A percentile compares a stretch with the other conserved stretches of the same genome.
Evolutionary conservation across 2,329 filamentous ascomycete genomes (phyloP).

Genomic region (Cladophialophora psammophila): DNA sequence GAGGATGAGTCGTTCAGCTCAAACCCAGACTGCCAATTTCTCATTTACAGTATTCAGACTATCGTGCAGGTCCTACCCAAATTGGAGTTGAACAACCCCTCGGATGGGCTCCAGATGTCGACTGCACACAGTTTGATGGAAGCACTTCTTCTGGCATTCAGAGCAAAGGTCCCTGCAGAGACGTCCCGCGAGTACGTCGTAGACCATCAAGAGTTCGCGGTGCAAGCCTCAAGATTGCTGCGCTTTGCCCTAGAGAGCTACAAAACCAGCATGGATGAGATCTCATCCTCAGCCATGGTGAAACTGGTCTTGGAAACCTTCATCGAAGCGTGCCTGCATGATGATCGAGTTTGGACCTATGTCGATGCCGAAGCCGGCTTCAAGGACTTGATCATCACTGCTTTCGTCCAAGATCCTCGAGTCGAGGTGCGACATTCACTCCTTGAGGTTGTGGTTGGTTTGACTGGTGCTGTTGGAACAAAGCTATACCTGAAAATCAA

Average conservation of each 20-base stretch:
- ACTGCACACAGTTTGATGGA: constrained; percentile 65
- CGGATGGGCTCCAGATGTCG: constrained; percentile 55
- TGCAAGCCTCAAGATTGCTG: constrained; percentile 31
- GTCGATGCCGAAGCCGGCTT: constrained; percentile 28
- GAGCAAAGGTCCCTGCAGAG: constrained; percentile 53
- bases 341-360: constrained; percentile 54
- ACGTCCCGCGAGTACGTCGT: constrained; percentile 44
- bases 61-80: constrained; percentile 69
- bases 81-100: constrained; percentile 58
- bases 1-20: constrained; percentile 52
- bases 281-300: constrained; percentile 29
- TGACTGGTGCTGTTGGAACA: constrained; percentile 34
- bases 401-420: constrained; percentile 47
- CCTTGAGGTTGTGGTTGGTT: constrained; percentile 36
- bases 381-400: constrained; percentile 27
- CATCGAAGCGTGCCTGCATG: constrained; percentile 58
- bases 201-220: constrained; percentile 41
- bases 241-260: constrained; percentile 31
- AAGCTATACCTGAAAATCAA: constrained; percentile 36
- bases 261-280: constrained; percentile 17
- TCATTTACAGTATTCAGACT: constrained; percentile 58
- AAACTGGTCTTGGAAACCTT: constrained; percentile 53
- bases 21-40: constrained; percentile 47
- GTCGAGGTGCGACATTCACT: constrained; percentile 36
- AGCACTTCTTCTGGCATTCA: constrained; percentile 63